Base-by-base conservation (phyloP, 2,329 filamentous ascomycete genomes). In the Orbilia brochopaga region DNA sequence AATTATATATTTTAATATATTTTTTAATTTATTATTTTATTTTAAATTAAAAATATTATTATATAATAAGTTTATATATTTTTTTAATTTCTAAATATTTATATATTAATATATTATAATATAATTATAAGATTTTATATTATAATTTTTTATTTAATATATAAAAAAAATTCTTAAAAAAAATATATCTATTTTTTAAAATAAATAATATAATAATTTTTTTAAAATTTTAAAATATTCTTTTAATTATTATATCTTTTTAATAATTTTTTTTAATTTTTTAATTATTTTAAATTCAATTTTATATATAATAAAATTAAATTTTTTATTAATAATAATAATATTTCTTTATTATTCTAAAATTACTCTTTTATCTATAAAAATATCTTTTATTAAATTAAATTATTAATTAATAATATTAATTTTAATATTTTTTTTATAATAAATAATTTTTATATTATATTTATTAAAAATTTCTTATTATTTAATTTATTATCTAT, bases 11-110 rank as follows among this genome's bases (percentile, higher is more conserved):
- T n/a, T n/a, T n/a, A n/a, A n/a, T 42, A 42, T 42, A 42, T 42
- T 15, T 6, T 42, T 42, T 42, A 42, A 42, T 42, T 42, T 42
- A 15, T 42, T 42, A 42, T 42, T 15, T 42, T 15, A 42, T 32
- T 32, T 32, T 32, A 32, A 32, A 8, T 8, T 32, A 42, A 42
- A 42, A 42, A 42, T 42, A 15, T 13, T 42, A 42, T 15, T 42
- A 42, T 42, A 42, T 42, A 42, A 42, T 13, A 17, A 42, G n/a
- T 42, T 42, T 42, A 6, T 42, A 42, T 42, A 42, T 42, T 42
- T 15, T 15, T 42, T 42, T 15, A 15, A 42, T 15, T 42, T 42
- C 15, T 42, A 42, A 15, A 42, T 42, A 15, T 42, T 42, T 42
- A 42, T 15, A 42, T 42, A 15, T 42, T 6, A 15, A 42, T 15